Conservation (phyloP, 148 eudicot genomes). For the Fagopyrum tataricum region DNA sequence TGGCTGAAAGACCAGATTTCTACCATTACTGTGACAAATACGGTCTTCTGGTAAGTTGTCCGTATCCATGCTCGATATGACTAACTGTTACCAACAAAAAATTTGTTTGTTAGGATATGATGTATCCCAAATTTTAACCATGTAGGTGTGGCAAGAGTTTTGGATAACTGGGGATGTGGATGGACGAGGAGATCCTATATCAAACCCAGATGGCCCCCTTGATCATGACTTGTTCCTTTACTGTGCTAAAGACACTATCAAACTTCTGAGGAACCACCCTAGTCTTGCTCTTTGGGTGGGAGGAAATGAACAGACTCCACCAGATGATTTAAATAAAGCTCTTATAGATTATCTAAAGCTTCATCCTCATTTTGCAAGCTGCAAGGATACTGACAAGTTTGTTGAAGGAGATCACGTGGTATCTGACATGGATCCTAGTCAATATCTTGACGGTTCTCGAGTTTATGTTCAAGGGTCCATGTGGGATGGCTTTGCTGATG, state of each 20-base stretch:
- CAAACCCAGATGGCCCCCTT: slow-evolving; percentile 92
- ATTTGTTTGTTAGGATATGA: background rate
- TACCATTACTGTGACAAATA: slow-evolving; percentile 86
- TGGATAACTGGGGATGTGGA: slow-evolving; percentile 98
- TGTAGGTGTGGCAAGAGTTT: slow-evolving; percentile 99
- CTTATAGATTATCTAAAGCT: slow-evolving; percentile 61
- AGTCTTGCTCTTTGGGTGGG: slow-evolving; percentile 99
- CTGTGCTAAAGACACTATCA: slow-evolving; percentile 91
- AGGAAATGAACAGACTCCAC: slow-evolving; percentile 97
- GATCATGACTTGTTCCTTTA: slow-evolving; percentile 90
- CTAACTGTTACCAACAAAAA: background rate
- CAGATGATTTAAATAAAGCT: slow-evolving; percentile 70
- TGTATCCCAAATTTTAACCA: background rate
- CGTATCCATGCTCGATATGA: background rate
- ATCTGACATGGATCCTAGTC: slow-evolving; percentile 63
- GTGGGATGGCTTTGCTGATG: slow-evolving; percentile 99
- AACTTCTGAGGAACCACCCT: slow-evolving; percentile 89
- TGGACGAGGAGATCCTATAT: slow-evolving; percentile 89
- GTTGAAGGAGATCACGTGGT: slow-evolving; percentile 20
- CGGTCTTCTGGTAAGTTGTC: slow-evolving; percentile 66
- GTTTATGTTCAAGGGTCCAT: slow-evolving; percentile 84
- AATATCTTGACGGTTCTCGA: slow-evolving; percentile 89
- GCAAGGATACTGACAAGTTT: slow-evolving; percentile 17
- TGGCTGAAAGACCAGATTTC: slow-evolving; percentile 97
- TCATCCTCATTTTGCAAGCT: slow-evolving; percentile 50